A percentile compares a stretch with the other conserved stretches of the same genome.
Conservation (phyloP, 352 stramenopile genomes). For the Globisporangium cystogenes region DNA sequence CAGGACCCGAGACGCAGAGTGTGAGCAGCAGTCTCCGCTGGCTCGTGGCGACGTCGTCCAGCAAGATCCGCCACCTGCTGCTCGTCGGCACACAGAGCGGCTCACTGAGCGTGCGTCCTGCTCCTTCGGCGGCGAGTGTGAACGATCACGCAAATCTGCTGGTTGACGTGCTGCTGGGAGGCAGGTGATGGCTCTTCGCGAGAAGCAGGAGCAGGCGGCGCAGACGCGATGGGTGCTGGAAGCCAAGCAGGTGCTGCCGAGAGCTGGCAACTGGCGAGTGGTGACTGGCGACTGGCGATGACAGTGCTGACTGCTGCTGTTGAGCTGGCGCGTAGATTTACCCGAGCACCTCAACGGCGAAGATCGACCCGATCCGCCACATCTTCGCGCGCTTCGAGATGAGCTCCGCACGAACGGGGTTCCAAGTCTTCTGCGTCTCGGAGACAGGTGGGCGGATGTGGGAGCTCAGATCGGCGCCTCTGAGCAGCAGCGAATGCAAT, state of each 20-base stretch:
- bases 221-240: conserved; percentile 2
- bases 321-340: conserved; percentile 22
- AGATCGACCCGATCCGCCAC: conserved; percentile 23
- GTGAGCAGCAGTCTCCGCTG: conserved; percentile 21
- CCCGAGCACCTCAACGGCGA: conserved; percentile 19
- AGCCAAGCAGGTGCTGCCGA: conserved; percentile 1
- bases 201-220: not conserved
- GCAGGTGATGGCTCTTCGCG: not conserved
- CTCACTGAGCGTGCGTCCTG: conserved; percentile 26
- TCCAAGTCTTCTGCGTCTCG: conserved; percentile 26
- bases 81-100: conserved; percentile 29
- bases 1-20: conserved; percentile 11
- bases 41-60: conserved; percentile 2
- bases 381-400: conserved; percentile 17
- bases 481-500: not conserved
- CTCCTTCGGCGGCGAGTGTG: no score
- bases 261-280: no score
- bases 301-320: not conserved
- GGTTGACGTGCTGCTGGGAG: not conserved
- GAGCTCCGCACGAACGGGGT: conserved; percentile 4
- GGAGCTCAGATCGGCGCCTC: conserved; percentile 7
- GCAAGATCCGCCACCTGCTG: conserved; percentile 17
- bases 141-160: no score
- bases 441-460: conserved; percentile 25
- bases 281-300: not conserved